Percentiles rank a stretch among this genome's conserved stretches.
Conservation (phyloP, 2,329 filamentous ascomycete genomes). For the Cercospora sojina region DNA sequence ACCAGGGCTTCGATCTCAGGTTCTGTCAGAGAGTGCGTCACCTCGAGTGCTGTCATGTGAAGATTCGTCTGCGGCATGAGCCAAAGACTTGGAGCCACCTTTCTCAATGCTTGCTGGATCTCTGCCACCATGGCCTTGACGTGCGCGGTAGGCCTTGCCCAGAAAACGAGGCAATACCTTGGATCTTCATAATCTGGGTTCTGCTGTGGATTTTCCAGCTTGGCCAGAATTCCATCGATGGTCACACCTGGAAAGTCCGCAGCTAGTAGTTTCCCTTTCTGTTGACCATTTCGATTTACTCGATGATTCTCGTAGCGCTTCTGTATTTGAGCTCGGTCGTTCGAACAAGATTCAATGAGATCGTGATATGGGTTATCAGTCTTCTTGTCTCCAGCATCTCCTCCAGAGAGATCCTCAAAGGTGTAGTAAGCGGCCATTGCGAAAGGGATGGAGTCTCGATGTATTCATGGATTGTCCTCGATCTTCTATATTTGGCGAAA, state of each 20-base stretch:
- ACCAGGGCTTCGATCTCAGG: constrained; percentile 66
- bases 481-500: neutral
- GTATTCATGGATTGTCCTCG: neutral
- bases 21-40: constrained; percentile 74
- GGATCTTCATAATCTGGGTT: constrained; percentile 71
- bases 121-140: constrained; percentile 65
- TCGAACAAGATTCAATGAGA: constrained; percentile 65
- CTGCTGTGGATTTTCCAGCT: constrained; percentile 62
- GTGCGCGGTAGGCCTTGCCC: constrained; percentile 76
- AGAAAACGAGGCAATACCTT: constrained; percentile 81
- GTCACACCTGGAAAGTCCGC: constrained; percentile 67
- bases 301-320: constrained; percentile 72
- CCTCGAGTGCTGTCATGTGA: constrained; percentile 82
- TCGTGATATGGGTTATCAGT: constrained; percentile 73
- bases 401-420: constrained; percentile 39
- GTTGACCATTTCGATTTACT: constrained; percentile 70
- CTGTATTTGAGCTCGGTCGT: constrained; percentile 67
- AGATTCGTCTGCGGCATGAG: constrained; percentile 75
- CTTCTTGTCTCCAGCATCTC: constrained; percentile 18
- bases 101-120: constrained; percentile 65
- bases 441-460: neutral
- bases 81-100: constrained; percentile 78
- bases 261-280: constrained; percentile 70
- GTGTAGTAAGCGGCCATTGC: constrained; percentile 39
- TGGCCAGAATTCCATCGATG: constrained; percentile 72